phyloP scores from a whole-genome alignment of 2,329 filamentous ascomycete genomes.

The Metarhizium anisopliae region DNA sequence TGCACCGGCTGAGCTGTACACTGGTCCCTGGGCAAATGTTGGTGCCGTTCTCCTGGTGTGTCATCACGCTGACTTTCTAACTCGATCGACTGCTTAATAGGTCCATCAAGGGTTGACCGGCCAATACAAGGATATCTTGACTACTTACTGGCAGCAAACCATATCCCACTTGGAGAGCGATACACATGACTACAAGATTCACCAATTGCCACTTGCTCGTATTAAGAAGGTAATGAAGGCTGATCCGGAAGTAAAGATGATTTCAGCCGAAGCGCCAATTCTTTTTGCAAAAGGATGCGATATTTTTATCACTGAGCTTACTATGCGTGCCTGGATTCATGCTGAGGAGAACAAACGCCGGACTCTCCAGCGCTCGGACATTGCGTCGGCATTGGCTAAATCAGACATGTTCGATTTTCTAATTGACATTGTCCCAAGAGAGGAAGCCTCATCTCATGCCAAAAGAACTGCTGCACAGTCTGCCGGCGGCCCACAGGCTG shows the following conservation, averaged over 20 bases:
- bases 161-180: conserved; percentile 93
- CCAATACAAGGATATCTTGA: conserved; percentile 92
- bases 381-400: conserved; percentile 89
- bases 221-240: conserved; percentile 99
- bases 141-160: conserved; percentile 98
- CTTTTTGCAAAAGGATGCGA: conserved; percentile 97
- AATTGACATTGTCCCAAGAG: conserved; percentile 95
- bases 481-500: conserved; percentile 29
- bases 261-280: conserved; percentile 94
- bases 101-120: conserved; percentile 92
- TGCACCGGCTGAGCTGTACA: conserved; percentile 88
- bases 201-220: conserved; percentile 90
- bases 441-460: conserved; percentile 79
- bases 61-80: neutral
- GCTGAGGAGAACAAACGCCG: conserved; percentile 97
- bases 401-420: conserved; percentile 99
- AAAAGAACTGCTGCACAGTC: conserved; percentile 60
- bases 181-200: conserved; percentile 96
- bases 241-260: conserved; percentile 99
- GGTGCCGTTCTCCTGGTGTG: conserved; percentile 19
- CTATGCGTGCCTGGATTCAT: conserved; percentile 99
- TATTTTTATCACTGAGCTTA: conserved; percentile 97
- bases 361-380: conserved; percentile 90
- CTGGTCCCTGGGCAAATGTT: conserved; percentile 92
- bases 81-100: conserved; percentile 33